Evolutionary conservation across 2,329 filamentous ascomycete species (phyloP).

Genomic region (Cercospora citrullina): DNA sequence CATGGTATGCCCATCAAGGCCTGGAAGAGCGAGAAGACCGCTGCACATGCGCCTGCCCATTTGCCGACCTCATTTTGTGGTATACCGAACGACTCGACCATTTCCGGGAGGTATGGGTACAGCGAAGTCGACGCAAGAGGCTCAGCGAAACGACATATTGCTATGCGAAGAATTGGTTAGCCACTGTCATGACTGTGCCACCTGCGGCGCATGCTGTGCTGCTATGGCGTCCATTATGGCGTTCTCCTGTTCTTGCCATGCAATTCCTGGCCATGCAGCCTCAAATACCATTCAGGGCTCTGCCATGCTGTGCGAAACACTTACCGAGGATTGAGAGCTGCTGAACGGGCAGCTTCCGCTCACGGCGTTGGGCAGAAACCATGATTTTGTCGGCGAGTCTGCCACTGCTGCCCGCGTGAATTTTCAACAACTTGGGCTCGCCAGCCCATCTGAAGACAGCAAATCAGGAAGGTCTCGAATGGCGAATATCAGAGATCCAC

Average conservation of each 20-base stretch:
- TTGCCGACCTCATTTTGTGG: slow-evolving; percentile 70
- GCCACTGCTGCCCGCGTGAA: not conserved
- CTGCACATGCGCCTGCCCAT: slow-evolving; percentile 84
- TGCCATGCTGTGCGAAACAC: slow-evolving; percentile 1
- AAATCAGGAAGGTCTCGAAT: not conserved
- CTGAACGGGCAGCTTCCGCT: slow-evolving; percentile 66
- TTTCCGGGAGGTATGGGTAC: slow-evolving; percentile 89
- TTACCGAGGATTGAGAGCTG: slow-evolving; percentile 76
- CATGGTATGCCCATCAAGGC: slow-evolving; percentile 82
- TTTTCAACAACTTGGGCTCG: not conserved
- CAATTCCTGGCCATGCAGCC: not conserved
- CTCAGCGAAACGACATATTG: slow-evolving; percentile 88
- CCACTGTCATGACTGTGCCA: not conserved
- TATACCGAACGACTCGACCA: slow-evolving; percentile 78
- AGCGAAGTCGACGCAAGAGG: slow-evolving; percentile 90
- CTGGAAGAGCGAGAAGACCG: slow-evolving; percentile 81
- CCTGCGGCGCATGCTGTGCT: not conserved
- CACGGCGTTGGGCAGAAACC: slow-evolving; percentile 26
- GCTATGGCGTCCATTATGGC: not conserved
- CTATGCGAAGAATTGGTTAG: slow-evolving; percentile 49
- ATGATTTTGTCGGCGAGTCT: slow-evolving; percentile 12
- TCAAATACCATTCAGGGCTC: not conserved
- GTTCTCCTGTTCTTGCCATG: not conserved
- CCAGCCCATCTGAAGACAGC: slow-evolving; percentile 1
- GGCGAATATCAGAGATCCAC: not conserved